phyloP scores from a whole-genome alignment of 1,284 basidiomycete genomes.

The Ceratobasidium sp. region DNA sequence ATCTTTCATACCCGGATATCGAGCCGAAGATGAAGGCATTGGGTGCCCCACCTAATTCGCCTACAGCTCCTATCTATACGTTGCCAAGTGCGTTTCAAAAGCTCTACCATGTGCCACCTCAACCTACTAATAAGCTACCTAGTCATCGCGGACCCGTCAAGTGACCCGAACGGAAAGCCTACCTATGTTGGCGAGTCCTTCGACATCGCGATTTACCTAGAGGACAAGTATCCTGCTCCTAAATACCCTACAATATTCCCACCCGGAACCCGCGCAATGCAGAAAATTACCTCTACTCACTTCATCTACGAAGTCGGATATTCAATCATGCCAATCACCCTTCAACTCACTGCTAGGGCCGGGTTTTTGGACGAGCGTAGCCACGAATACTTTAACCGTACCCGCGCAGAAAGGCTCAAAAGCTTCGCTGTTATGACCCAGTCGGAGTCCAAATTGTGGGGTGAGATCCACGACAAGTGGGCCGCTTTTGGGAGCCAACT shows the following conservation, averaged over 20 bases:
- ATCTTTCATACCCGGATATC: constrained; percentile 47
- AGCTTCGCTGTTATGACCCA: neutral
- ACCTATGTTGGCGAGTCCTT: constrained; percentile 43
- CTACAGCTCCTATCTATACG: constrained; percentile 26
- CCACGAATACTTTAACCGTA: constrained; percentile 36
- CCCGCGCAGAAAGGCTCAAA: constrained; percentile 13
- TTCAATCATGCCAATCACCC: constrained; percentile 10
- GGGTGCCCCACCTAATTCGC: constrained; percentile 55
- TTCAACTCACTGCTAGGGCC: constrained; percentile 15
- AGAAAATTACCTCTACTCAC: constrained; percentile 32
- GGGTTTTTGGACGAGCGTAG: constrained; percentile 45
- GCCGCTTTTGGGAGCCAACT: constrained; percentile 2
- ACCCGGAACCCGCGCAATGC: constrained; percentile 37
- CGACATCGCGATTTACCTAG: constrained; percentile 44
- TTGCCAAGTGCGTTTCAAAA: constrained; percentile 28
- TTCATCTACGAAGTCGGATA: constrained; percentile 37
- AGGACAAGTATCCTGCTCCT: constrained; percentile 42
- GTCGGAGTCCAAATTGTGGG: constrained; percentile 18
- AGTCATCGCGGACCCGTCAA: constrained; percentile 44
- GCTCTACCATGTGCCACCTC: too few relatives aligned
- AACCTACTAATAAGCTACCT: neutral
- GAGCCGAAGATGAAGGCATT: constrained; percentile 43
- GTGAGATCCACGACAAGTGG: constrained; percentile 35
- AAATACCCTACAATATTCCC: constrained; percentile 40
- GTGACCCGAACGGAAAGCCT: constrained; percentile 30